A percentile compares a stretch with the other conserved stretches of the same genome.
Evolutionary conservation across 2,329 filamentous ascomycete genomes (phyloP).

Genomic region (Domatiomyces globalis): DNA sequence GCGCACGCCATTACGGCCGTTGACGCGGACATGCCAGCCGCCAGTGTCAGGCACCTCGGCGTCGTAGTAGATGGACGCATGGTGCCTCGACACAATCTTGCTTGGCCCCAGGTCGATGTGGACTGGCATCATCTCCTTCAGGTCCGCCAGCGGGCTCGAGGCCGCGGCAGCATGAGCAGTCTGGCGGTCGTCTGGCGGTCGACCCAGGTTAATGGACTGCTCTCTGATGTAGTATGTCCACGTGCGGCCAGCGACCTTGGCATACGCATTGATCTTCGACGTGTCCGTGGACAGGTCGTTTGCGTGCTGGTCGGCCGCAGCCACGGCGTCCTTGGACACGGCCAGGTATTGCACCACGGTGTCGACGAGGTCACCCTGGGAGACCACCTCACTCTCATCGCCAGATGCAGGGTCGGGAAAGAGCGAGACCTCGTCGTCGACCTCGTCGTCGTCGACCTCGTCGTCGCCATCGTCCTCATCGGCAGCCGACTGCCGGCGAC

Average conservation of each 20-base stretch:
- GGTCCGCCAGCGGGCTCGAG: constrained; percentile 33
- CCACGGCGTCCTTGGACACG: constrained; percentile 30
- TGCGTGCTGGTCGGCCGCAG: constrained; percentile 31
- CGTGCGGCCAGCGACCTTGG: constrained; percentile 36
- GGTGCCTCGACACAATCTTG: constrained; percentile 65
- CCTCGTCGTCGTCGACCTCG: constrained; percentile 2
- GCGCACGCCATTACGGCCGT: constrained; percentile 81
- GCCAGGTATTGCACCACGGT: constrained; percentile 34
- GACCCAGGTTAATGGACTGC: constrained; percentile 36
- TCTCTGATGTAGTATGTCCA: constrained; percentile 40
- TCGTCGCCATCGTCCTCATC: constrained; percentile 17
- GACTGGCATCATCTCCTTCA: constrained; percentile 34
- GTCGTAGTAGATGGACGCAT: constrained; percentile 62
- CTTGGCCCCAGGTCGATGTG: constrained; percentile 81
- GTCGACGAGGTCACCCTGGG: constrained; percentile 33
- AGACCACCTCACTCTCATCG: constrained; percentile 28
- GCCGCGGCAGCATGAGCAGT: constrained; percentile 16
- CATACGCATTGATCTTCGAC: constrained; percentile 35
- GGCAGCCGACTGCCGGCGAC: constrained; percentile 16
- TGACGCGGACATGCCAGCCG: constrained; percentile 72
- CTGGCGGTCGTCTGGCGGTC: constrained; percentile 32
- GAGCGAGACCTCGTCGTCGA: constrained; percentile 7
- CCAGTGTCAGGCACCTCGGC: constrained; percentile 40
- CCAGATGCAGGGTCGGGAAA: constrained; percentile 24
- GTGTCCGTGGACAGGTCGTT: constrained; percentile 30